phyloP scores from a whole-genome alignment of 176 grass and related monocot species.

The Eleusine indica region DNA sequence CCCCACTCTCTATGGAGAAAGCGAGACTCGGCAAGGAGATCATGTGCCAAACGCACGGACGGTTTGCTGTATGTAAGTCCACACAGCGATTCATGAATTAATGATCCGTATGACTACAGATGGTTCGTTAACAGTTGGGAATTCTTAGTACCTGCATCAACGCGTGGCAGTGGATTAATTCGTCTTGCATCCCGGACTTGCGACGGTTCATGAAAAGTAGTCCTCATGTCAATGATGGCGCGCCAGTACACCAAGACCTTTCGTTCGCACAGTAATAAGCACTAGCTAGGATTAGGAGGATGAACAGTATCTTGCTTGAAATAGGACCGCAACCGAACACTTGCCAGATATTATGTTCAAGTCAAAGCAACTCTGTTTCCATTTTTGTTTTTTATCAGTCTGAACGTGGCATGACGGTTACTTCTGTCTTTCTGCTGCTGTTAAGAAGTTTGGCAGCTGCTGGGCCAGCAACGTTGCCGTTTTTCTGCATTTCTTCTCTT shows the following conservation, averaged over 20 bases:
- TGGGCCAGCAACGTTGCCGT: background rate
- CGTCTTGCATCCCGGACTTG: background rate
- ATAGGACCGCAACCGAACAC: background rate
- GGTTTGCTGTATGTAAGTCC: too few species aligned
- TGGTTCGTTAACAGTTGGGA: background rate
- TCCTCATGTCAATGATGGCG: too few species aligned
- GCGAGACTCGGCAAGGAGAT: too few species aligned
- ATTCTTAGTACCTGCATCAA: background rate
- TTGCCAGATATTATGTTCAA: background rate
- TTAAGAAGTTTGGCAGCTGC: background rate
- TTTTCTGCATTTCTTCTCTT: background rate
- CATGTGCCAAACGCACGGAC: too few species aligned
- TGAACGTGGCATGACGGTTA: background rate
- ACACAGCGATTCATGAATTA: background rate
- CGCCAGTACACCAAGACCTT: too few species aligned
- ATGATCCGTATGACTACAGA: background rate
- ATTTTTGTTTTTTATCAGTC: background rate
- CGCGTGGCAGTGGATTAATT: background rate
- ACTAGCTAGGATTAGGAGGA: background rate
- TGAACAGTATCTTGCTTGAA: background rate
- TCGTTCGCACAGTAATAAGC: too few species aligned
- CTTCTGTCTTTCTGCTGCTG: background rate
- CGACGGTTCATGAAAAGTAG: too few species aligned
- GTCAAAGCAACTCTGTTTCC: background rate
- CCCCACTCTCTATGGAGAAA: too few species aligned